Base-by-base conservation (phyloP, 1,139 yeast genomes). In the Pichia sp. region DNA sequence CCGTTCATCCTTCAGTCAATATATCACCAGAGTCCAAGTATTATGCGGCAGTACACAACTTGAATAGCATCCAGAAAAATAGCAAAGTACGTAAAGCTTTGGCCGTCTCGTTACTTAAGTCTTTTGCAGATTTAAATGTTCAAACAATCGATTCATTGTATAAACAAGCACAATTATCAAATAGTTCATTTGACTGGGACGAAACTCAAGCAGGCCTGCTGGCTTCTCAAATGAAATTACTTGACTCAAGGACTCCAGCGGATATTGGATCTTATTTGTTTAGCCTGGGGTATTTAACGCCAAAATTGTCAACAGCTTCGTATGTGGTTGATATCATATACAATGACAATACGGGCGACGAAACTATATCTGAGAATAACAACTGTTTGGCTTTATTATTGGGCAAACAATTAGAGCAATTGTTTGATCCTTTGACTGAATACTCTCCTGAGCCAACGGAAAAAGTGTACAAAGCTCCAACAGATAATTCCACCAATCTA, bases 401-500 rank as follows among this genome's bases (percentile, higher is more conserved):
- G 29, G 97, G 97, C 0, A 81, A 81, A 41, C 97, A 90, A 61
- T 67, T 87, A 42, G 96, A 88, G 52, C 94, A 85, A 54, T 64
- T 90, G 37, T 90, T 90, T 63, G 95, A 90, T 57, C 96, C 97
- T 0, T 65, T 88, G 43, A 73, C 86, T 7, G 97, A 90, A 61
- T 90, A 90, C 60, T 85, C 95, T 0, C 97, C 97, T 0, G 96
- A 90, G 61, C 79, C 81, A 35, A 76, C 95, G 42, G 88, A 84
- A 50, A 71, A 75, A 44, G 68, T 75, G 1, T 90, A 90, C 57
- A 69, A 59, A 33, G 77, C 80, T 0, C 85, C 85, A 23, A 31
- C 48, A 28, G 49, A 50, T 10, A 37, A 39, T 8, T 28, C 41
- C 1, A 33, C 32, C 1, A n/a, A 39, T 31, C n/a, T 36, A 4